phyloP scores from a whole-genome alignment of 441 rosid species.

The Manihot esculenta region DNA sequence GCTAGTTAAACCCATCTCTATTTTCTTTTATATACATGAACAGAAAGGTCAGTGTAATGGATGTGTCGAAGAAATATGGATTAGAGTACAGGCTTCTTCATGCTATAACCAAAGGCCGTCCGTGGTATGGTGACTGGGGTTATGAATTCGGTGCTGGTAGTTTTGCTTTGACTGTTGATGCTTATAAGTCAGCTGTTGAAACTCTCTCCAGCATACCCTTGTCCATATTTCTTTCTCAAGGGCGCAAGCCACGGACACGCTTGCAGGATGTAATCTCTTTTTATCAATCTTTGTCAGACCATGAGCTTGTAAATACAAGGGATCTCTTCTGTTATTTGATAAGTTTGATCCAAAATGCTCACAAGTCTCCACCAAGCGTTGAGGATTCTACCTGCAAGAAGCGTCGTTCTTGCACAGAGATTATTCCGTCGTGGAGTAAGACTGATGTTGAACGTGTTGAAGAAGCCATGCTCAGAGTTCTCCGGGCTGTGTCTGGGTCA shows the following conservation, averaged over 20 bases:
- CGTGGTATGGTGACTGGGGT: conserved; percentile 86
- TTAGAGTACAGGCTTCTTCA: conserved; percentile 64
- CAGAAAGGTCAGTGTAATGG: conserved; percentile 77
- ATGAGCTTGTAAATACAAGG: conserved; percentile 51
- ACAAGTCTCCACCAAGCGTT: conserved; percentile 32
- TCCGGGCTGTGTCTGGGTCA: conserved; percentile 62
- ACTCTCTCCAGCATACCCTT: conserved; percentile 45
- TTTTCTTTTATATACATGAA: conserved; percentile 12
- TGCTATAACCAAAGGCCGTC: conserved; percentile 52
- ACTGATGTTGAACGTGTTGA: conserved; percentile 48
- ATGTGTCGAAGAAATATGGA: conserved; percentile 64
- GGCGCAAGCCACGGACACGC: conserved; percentile 33
- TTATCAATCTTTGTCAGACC: conserved; percentile 51
- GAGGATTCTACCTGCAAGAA: conserved; percentile 32
- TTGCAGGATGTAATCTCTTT: conserved; percentile 41
- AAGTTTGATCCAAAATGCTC: conserved; percentile 42
- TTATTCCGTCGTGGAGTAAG: conserved; percentile 37
- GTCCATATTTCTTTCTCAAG: conserved; percentile 38
- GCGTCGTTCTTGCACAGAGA: conserved; percentile 16
- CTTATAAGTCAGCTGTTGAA: conserved; percentile 49
- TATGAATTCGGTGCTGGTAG: conserved; percentile 73
- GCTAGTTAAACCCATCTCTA: conserved; percentile 3
- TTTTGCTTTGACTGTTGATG: conserved; percentile 49
- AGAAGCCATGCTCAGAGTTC: conserved; percentile 61
- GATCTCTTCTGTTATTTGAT: conserved; percentile 52